phyloP scores from a whole-genome alignment of 768 basidiomycete genomes.

The Boletus sp. region DNA sequence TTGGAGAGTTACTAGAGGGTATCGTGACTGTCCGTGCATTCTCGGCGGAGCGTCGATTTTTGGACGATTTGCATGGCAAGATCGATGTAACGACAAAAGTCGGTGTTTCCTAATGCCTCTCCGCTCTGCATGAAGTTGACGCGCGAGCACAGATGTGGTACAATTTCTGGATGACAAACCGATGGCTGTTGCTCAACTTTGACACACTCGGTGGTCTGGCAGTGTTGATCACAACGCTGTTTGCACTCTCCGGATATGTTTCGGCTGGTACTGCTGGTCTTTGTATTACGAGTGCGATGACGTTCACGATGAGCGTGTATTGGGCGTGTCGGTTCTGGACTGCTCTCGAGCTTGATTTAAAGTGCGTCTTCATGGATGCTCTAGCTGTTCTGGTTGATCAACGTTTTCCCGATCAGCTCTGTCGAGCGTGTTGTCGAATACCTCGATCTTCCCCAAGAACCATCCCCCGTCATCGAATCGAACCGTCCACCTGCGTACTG shows the following conservation, averaged over 20 bases:
- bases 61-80: slow-evolving; percentile 68
- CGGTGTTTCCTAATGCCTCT: not conserved
- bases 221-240: slow-evolving; percentile 71
- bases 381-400: slow-evolving; percentile 2
- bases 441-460: slow-evolving; percentile 84
- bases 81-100: slow-evolving; percentile 80
- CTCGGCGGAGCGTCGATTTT: slow-evolving; percentile 73
- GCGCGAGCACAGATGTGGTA: slow-evolving; percentile 64
- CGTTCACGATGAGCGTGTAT: slow-evolving; percentile 50
- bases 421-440: slow-evolving; percentile 93
- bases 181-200: slow-evolving; percentile 83
- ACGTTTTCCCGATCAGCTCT: slow-evolving; percentile 44
- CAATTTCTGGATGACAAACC: slow-evolving; percentile 84
- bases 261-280: slow-evolving; percentile 62
- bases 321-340: slow-evolving; percentile 50
- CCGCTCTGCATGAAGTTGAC: not conserved
- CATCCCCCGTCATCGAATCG: slow-evolving; percentile 69
- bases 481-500: slow-evolving; percentile 86
- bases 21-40: slow-evolving; percentile 94
- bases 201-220: slow-evolving; percentile 72
- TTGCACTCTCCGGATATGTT: slow-evolving; percentile 63
- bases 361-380: slow-evolving; percentile 42
- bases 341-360: slow-evolving; percentile 69
- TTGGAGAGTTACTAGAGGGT: slow-evolving; percentile 79
- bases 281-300: slow-evolving; percentile 74